Base-by-base conservation (phyloP, 2,329 filamentous ascomycete genomes). In the Fusarium kyushuense region DNA sequence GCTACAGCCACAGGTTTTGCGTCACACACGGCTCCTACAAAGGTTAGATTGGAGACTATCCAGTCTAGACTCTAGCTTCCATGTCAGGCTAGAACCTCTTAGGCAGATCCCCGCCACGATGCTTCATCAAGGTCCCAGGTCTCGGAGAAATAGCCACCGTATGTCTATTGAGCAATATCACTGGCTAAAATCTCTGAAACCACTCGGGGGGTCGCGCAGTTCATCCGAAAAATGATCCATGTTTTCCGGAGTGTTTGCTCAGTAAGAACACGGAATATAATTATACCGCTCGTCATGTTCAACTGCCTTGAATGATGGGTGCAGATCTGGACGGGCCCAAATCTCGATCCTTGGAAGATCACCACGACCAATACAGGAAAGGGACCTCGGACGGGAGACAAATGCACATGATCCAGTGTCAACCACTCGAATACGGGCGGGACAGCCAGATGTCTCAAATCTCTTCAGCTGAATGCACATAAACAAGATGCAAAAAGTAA, bases 321-420 rank as follows among this genome's bases (percentile, higher is more conserved):
- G 62, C 25, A 59, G 64, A 67, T 67, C 63, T 48, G 11, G 19
- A 33, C 23, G 12, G 43, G 46, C 30, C 38, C 21, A 41, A 35
- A 69, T 69, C 66, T 69, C 65, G 66, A 70, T 70, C 62, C 42
- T 43, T 42, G 30, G n/a, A 29, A 27, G 66, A 67, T 70, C 66
- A 33, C 14, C 53, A 52, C 30, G 25, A 54, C 19, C 19, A 29
- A 42, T n/a, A 32, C 32, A 48, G 41, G 41, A 8, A 27, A 8
- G 27, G 27, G 38, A 42, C 40, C 46, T 36, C 43, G 29, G 47
- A 21, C 29, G 30, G 43, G 12, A 35, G 29, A 36, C 47, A 40
- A 52, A 33, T 16, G 35, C 59, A 43, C 61, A 42, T 54, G 61
- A 65, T 32, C 36, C 45, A 11, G 17, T 41, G 21, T 21, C 52